phyloP scores from a whole-genome alignment of 495 filamentous ascomycete species.

The Rhizodiscina lignyota region DNA sequence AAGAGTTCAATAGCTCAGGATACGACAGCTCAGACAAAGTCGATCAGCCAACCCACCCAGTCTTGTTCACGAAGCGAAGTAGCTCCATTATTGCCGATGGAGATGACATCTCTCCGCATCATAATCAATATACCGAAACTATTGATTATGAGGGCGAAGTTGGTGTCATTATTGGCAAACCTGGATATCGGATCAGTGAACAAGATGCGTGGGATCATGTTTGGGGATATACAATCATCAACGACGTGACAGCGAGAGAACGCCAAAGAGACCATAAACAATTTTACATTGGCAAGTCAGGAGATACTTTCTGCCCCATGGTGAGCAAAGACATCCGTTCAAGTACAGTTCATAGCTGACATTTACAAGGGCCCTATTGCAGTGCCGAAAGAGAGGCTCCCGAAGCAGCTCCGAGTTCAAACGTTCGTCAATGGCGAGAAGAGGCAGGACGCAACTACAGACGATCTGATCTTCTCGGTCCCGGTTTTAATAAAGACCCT shows the following conservation, averaged over 20 bases:
- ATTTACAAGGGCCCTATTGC: constrained; percentile 32
- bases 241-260: constrained; percentile 39
- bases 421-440: constrained; percentile 29
- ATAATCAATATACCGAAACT: too few relatives aligned
- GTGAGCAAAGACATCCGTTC: constrained; percentile 9
- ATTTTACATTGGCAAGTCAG: constrained; percentile 38
- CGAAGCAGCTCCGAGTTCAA: constrained; percentile 22
- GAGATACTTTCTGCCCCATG: constrained; percentile 39
- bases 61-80: too few relatives aligned
- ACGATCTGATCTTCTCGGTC: constrained; percentile 30
- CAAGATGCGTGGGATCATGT: too few relatives aligned
- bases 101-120: too few relatives aligned
- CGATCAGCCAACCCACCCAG: too few relatives aligned
- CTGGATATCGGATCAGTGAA: too few relatives aligned
- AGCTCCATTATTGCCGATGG: too few relatives aligned
- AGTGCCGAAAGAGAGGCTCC: constrained; percentile 27
- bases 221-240: constrained; percentile 43
- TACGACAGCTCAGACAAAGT: too few relatives aligned
- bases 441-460: constrained; percentile 24
- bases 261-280: constrained; percentile 40
- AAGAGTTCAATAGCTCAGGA: too few relatives aligned
- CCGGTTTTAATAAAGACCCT: constrained; percentile 25
- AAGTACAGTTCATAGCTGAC: not conserved
- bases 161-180: too few relatives aligned
- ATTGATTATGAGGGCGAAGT: too few relatives aligned